A percentile compares a stretch with the other conserved stretches of the same genome.
phyloP scores from a whole-genome alignment of 805 yeast species.

The Zygosaccharomyces gambellarensis region DNA sequence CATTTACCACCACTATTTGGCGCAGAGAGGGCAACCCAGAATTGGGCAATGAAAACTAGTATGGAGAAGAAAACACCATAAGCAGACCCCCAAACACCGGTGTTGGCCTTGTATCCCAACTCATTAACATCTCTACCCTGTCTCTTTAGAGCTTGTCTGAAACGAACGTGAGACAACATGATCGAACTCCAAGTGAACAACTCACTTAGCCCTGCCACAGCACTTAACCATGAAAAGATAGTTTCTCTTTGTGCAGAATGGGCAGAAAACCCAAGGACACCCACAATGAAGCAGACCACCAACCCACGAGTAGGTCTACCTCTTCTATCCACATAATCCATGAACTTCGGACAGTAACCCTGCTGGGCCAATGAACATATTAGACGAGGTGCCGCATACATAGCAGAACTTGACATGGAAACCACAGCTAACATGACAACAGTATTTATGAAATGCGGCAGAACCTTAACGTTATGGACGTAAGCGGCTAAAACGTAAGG shows the following conservation, averaged over 20 bases:
- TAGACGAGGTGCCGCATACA: constrained; percentile 69
- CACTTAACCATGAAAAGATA: constrained; percentile 57
- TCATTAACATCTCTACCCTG: constrained; percentile 46
- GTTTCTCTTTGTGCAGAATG: constrained; percentile 46
- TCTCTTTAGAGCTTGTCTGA: constrained; percentile 48
- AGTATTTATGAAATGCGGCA: constrained; percentile 70
- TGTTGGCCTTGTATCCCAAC: constrained; percentile 46
- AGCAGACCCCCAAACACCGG: constrained; percentile 48
- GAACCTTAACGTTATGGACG: constrained; percentile 54
- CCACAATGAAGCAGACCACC: constrained; percentile 44
- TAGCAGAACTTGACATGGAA: constrained; percentile 73
- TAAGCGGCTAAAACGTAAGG: constrained; percentile 72
- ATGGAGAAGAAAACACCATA: constrained; percentile 46
- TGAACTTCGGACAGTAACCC: constrained; percentile 56
- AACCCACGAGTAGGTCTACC: constrained; percentile 61
- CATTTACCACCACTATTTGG: constrained; percentile 37
- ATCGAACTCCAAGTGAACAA: constrained; percentile 58
- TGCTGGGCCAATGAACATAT: constrained; percentile 64
- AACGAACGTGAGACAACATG: constrained; percentile 47
- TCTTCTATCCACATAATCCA: constrained; percentile 50
- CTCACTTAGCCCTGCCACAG: constrained; percentile 54
- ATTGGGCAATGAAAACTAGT: constrained; percentile 51
- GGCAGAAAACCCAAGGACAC: constrained; percentile 57
- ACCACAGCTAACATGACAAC: constrained; percentile 68
- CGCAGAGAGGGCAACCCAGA: constrained; percentile 62